Evolutionary conservation across 192 early-diverging fungal genomes (phyloP).

Genomic region (Cetraspora pellucida): DNA sequence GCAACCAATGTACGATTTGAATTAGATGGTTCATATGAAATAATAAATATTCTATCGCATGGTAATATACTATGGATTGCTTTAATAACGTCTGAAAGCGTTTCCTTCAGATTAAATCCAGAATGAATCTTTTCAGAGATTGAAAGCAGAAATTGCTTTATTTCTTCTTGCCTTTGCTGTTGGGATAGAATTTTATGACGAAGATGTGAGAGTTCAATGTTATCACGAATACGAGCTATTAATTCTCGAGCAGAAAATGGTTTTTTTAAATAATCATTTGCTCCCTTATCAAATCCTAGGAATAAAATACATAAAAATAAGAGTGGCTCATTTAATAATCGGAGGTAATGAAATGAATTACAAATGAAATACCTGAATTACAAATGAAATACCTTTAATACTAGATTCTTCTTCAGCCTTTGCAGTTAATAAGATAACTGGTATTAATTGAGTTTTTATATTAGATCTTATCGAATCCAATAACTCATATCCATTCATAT

Average conservation of each 20-base stretch:
- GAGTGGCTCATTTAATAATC: too few species aligned
- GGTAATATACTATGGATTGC: constrained; percentile 45
- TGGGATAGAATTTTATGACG: constrained; percentile 46
- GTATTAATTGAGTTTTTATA: constrained; percentile 44
- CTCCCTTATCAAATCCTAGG: constrained; percentile 52
- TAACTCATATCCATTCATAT: constrained; percentile 53
- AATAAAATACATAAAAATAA: too few species aligned
- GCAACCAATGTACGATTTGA: background rate
- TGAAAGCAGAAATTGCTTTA: too few species aligned
- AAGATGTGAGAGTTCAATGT: constrained; percentile 51
- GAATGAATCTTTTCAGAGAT: constrained; percentile 45
- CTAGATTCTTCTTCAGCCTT: constrained; percentile 57
- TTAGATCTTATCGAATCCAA: constrained; percentile 46
- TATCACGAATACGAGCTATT: constrained; percentile 55
- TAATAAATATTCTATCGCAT: constrained; percentile 44
- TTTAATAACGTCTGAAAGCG: constrained; percentile 37
- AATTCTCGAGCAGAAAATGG: constrained; percentile 55
- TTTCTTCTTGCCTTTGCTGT: constrained; percentile 40
- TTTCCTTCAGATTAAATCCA: constrained; percentile 39
- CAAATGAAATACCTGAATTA: too few species aligned
- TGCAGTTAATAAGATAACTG: constrained; percentile 61
- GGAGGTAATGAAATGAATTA: too few species aligned
- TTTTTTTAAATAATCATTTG: constrained; percentile 62
- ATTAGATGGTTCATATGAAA: constrained; percentile 25
- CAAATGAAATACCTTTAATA: too few species aligned